Base-by-base conservation (phyloP, 345 rosid genomes). In the Syzygium jambos region DNA sequence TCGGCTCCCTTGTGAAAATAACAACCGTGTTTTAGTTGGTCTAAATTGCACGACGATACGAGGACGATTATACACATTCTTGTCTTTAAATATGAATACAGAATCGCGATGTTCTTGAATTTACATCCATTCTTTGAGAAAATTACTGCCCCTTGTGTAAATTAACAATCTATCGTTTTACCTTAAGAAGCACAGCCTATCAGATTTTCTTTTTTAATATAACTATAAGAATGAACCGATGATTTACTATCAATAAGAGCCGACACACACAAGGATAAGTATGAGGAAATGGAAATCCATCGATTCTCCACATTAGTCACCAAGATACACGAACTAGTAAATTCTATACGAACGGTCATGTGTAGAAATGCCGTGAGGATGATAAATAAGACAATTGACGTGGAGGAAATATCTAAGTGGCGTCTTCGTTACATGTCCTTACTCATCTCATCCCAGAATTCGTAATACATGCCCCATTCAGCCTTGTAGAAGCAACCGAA, bases 191-290 rank as follows among this genome's bases (percentile, higher is more conserved):
- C 6, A 56, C n/a, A 56, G 1, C 13, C 2, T 0, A 56, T 56
- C 3, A 56, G 3, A 19, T 54, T 54, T 56, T 22, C 23, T 23
- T 57, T 2, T 23, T 56, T 22, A 1, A 56, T 11, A 11, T 25
- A 57, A 11, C 11, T 23, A 10, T 25, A 57, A 57, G n/a, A 10
- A 57, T 4, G 3, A 23, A 57, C 14, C 5, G 63, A 2, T 57
- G 11, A 11, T 23, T 25, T 57, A 25, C 29, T 1, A 11, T 25
- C 12, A 5, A 57, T 25, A 5, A 11, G 63, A 57, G 15, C 11
- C 11, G 63, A 25, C 29, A 11, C 14, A 1, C 4, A 3, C 2
- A 59, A 59, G 25, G 2, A 5, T 12, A 12, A 27, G 0, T 5
- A 27, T 5, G 34, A 27, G 46, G 46, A 0, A 27, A 57, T 11